Conservation (phyloP, 2,329 filamentous ascomycete genomes). For the Atkinsonella hypoxylon region DNA sequence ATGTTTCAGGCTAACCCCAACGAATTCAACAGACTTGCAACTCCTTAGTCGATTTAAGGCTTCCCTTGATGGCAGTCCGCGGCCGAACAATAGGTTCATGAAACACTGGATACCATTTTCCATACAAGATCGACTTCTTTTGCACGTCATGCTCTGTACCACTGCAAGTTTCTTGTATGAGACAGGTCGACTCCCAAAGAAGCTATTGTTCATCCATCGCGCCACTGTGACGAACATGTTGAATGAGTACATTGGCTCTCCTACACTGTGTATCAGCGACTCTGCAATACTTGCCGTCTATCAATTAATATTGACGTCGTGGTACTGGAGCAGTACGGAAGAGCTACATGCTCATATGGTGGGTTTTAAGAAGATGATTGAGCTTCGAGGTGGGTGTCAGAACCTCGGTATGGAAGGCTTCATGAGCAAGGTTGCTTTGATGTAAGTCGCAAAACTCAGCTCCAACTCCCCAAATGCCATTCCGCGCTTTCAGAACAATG, state of each 20-base stretch:
- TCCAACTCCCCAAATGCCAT: not conserved
- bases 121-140: slow-evolving; percentile 36
- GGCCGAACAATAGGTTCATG: slow-evolving; percentile 31
- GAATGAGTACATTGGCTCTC: slow-evolving; percentile 31
- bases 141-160: slow-evolving; percentile 37
- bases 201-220: slow-evolving; percentile 30
- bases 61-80: slow-evolving; percentile 35
- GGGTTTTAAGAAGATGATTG: slow-evolving; percentile 36
- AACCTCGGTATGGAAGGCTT: slow-evolving; percentile 34
- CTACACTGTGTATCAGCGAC: slow-evolving; percentile 27
- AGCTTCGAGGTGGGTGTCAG: slow-evolving; percentile 32
- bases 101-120: slow-evolving; percentile 35
- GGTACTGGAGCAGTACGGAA: slow-evolving; percentile 38
- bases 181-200: slow-evolving; percentile 32
- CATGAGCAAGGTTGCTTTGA: slow-evolving; percentile 34
- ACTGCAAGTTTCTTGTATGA: slow-evolving; percentile 40
- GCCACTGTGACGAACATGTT: slow-evolving; percentile 31
- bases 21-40: slow-evolving; percentile 27
- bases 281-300: slow-evolving; percentile 34
- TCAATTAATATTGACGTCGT: slow-evolving; percentile 38
- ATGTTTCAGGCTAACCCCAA: not conserved
- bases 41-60: slow-evolving; percentile 38
- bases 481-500: too few relatives aligned
- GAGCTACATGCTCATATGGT: slow-evolving; percentile 33
- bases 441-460: slow-evolving; percentile 22